Evolutionary conservation across 1,139 yeast species (phyloP), one percentile per base, ranked within the genome.

Genomic region (Meyerozyma guilliermondii): DNA sequence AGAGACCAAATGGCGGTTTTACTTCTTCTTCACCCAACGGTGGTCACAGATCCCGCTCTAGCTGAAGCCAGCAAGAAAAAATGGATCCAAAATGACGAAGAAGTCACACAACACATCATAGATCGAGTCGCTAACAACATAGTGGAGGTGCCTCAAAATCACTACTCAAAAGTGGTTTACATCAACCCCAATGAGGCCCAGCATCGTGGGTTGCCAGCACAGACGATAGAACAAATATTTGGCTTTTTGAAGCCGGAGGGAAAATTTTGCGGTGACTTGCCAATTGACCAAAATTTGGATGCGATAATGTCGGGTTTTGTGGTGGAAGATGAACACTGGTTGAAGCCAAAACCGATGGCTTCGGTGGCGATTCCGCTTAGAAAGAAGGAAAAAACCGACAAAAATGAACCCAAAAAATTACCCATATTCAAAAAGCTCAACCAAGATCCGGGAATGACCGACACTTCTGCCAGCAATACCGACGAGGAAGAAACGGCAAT

Each of bases 21-120:
- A 42, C 65, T 85, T 37, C 68, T 86, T 42, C 71, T 86, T 41
- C 91, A 85, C 53, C 92, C 94, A 10, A 81, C 87, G 5, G 76
- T 81, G 42, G 89, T 86, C 5, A 78, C 87, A 0, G 75, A 79
- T 37, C 83, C 81, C 29, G 67, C 62, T 18, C 47, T 60, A 34
- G 80, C 82, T 20, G 74, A 66, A 38, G 42, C 52, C 2, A 59
- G 66, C 39, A 76, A 78, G 51, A 46, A 39, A 34, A 51, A 45
- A 43, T 59, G 49, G 38, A 40, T 18, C 30, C 46, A 16, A 38
- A 49, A 30, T 41, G 50, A 11, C 54, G 58, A 28, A 40, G 57
- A 62, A 34, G 55, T 57, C 20, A 49, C 59, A 17, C 89, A 83
- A 57, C 85, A 82, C 51, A 76, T 87, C 41, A 76, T 86, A 39